Conservation (phyloP, 2,329 filamentous ascomycete genomes). For the Fusarium sp. region DNA sequence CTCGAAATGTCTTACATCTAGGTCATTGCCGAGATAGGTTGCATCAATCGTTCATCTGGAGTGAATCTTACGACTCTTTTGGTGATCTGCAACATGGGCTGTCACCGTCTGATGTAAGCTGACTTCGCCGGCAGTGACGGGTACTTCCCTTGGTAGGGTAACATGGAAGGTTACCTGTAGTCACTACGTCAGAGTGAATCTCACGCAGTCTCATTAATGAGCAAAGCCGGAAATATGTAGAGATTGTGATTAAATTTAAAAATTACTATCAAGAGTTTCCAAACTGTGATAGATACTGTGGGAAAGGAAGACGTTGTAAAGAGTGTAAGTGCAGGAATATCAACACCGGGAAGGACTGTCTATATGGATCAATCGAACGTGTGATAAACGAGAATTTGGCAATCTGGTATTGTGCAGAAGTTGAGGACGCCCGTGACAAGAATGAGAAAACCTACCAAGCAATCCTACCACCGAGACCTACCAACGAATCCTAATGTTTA, state of each 20-base stretch:
- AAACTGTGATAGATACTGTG: background rate
- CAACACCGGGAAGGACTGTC: background rate
- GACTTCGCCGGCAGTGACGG: background rate
- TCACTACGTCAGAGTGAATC: background rate
- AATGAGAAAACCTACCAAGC: background rate
- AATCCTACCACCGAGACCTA: background rate
- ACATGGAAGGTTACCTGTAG: background rate
- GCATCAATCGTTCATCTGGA: background rate
- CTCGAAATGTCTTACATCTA: background rate
- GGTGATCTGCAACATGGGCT: background rate
- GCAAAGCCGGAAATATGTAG: background rate
- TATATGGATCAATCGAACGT: fast-evolving
- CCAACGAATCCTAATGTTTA: too few species aligned
- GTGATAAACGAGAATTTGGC: background rate
- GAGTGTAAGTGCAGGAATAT: fast-evolving
- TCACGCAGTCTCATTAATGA: background rate
- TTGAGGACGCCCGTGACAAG: background rate
- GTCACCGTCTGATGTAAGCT: constrained; percentile 6
- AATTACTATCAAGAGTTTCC: background rate
- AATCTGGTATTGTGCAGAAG: background rate
- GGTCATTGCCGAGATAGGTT: background rate
- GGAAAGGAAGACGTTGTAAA: background rate
- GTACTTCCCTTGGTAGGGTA: fast-evolving
- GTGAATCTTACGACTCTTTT: background rate
- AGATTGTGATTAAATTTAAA: background rate